Conservation (phyloP, 2,329 filamentous ascomycete genomes). For the Dothidotthia symphoricarpi region DNA sequence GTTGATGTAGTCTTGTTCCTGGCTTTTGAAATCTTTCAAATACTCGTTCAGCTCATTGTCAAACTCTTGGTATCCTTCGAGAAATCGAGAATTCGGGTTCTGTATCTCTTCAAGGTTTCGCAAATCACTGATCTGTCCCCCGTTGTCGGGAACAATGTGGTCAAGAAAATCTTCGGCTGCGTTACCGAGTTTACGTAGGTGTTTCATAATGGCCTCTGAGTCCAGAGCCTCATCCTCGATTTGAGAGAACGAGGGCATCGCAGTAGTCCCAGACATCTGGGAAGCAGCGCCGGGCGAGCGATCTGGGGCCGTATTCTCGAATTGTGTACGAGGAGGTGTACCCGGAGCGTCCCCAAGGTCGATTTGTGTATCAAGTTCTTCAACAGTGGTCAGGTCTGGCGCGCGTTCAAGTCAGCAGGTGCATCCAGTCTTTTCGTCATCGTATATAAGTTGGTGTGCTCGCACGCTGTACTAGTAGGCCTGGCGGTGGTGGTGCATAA, state of each 20-base stretch:
- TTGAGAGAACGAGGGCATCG: conserved; percentile 48
- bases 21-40: conserved; percentile 38
- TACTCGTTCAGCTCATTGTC: conserved; percentile 36
- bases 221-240: conserved; percentile 46
- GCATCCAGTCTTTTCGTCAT: conserved; percentile 1
- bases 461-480: no score
- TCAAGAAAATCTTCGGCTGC: conserved; percentile 30
- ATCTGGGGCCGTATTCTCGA: conserved; percentile 10
- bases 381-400: conserved; percentile 37
- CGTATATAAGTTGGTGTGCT: no score
- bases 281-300: conserved; percentile 42
- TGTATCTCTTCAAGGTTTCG: conserved; percentile 30
- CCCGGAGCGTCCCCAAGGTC: conserved; percentile 20
- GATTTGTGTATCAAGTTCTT: conserved; percentile 30
- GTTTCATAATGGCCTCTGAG: conserved; percentile 43
- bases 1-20: conserved; percentile 46
- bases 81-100: conserved; percentile 40
- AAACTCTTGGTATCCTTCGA: conserved; percentile 40
- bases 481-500: no score
- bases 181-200: conserved; percentile 41
- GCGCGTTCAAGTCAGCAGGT: conserved; percentile 10
- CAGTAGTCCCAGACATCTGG: conserved; percentile 49
- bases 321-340: conserved; percentile 20
- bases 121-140: conserved; percentile 18
- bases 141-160: conserved; percentile 31